Evolutionary conservation across 345 rosid genomes (phyloP).

Genomic region (Pugionium dolabratum): DNA sequence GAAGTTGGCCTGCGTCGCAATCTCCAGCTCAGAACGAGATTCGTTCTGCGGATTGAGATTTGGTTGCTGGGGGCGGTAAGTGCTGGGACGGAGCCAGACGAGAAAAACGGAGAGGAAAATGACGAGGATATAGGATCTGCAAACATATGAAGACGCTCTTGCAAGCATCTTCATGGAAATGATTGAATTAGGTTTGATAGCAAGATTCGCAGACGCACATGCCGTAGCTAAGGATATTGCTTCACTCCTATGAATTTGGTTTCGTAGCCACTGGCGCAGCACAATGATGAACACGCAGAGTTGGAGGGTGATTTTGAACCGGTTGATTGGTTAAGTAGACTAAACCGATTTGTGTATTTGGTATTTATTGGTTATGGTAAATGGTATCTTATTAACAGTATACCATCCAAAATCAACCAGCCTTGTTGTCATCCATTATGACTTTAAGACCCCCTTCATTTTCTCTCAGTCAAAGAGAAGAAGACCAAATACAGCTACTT

Average conservation of each 20-base stretch:
- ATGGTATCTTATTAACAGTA: background rate
- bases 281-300: slow-evolving; percentile 17
- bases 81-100: slow-evolving; percentile 45
- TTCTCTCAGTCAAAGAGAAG: slow-evolving; percentile 1
- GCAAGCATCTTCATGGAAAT: slow-evolving; percentile 26
- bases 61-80: slow-evolving; percentile 30
- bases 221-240: slow-evolving; percentile 21
- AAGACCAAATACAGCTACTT: slow-evolving; percentile 24
- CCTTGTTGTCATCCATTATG: too few species aligned
- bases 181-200: slow-evolving; percentile 23
- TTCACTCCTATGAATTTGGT: slow-evolving; percentile 22
- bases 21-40: slow-evolving; percentile 29
- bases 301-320: slow-evolving; percentile 25
- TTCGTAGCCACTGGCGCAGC: background rate
- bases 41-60: slow-evolving; percentile 30
- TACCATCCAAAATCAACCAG: too few species aligned
- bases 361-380: background rate
- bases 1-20: slow-evolving; percentile 43
- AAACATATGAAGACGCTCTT: slow-evolving; percentile 10
- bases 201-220: slow-evolving; percentile 20
- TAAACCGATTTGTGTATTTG: background rate
- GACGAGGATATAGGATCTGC: slow-evolving; percentile 29
- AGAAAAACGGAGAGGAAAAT: slow-evolving; percentile 34
- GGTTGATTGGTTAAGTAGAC: slow-evolving; percentile 10
- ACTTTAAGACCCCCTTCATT: background rate